These are phyloP conservation scores for Solanum habrochaites DNA, from an alignment of 257 asterid species.

Conservation along the genomic window DNA sequence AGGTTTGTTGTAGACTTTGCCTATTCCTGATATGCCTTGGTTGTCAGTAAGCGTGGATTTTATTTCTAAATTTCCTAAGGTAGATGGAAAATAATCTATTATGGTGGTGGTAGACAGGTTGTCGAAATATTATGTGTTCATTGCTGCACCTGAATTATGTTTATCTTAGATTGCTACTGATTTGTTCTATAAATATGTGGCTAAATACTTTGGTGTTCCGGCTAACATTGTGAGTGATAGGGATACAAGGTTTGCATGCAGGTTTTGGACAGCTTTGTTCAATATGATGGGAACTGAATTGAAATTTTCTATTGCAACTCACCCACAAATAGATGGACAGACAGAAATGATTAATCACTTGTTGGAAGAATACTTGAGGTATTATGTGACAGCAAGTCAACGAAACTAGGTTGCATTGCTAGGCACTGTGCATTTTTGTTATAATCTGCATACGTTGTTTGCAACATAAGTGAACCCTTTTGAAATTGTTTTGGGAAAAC, in stretches of 20 bases:
- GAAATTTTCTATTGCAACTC: background rate
- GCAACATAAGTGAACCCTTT: background rate
- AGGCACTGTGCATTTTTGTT: too few relatives aligned
- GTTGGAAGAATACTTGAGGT: too few relatives aligned
- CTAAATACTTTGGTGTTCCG: too few relatives aligned
- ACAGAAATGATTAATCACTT: too few relatives aligned
- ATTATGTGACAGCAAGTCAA: too few relatives aligned
- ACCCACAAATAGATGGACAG: background rate
- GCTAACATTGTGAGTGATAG: too few relatives aligned
- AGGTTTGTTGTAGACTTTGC: background rate
- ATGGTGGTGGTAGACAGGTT: background rate
- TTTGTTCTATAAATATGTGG: too few relatives aligned
- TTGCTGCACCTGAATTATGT: background rate
- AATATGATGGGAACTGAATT: background rate
- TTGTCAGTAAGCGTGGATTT: background rate
- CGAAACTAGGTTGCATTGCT: too few relatives aligned
- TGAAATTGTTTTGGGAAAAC: background rate
- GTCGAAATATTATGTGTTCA: too few relatives aligned
- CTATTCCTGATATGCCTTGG: background rate
- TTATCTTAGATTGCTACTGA: background rate
- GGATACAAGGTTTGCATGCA: background rate
- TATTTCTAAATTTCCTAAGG: background rate
- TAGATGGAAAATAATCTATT: background rate
- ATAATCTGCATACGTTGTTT: too few relatives aligned
- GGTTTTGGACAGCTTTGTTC: background rate